phyloP scores from a whole-genome alignment of 2,329 filamentous ascomycete species.

The Myriosclerotinia scirpicola region DNA sequence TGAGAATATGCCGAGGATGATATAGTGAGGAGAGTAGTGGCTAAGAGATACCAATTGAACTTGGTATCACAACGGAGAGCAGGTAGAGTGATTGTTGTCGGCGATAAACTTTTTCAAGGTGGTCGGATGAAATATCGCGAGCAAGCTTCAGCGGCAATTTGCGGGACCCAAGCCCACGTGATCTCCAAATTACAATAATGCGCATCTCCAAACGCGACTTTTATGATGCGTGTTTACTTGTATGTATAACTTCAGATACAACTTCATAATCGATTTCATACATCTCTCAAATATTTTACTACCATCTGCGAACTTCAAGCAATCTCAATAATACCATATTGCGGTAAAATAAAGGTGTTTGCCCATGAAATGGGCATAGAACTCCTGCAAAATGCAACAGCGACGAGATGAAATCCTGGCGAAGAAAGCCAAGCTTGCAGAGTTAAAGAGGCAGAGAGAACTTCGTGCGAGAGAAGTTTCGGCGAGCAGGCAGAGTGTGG shows the following conservation, averaged over 20 bases:
- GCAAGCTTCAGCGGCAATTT: slow-evolving; percentile 24
- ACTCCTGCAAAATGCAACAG: slow-evolving; percentile 52
- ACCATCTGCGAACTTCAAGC: background rate
- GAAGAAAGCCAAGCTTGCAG: slow-evolving; percentile 95
- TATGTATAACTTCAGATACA: slow-evolving; percentile 6
- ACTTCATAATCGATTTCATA: slow-evolving; percentile 2
- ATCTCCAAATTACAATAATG: slow-evolving; percentile 19
- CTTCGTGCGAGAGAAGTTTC: slow-evolving; percentile 75
- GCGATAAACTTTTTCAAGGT: slow-evolving; percentile 28
- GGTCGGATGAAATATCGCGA: slow-evolving; percentile 28
- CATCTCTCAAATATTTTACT: background rate
- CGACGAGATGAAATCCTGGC: slow-evolving; percentile 94
- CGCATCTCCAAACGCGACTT: slow-evolving; percentile 17
- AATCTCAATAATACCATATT: slow-evolving; percentile 4
- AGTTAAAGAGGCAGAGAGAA: slow-evolving; percentile 90
- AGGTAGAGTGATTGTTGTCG: slow-evolving; percentile 27
- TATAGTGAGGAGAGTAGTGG: slow-evolving; percentile 25
- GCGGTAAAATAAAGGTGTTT: slow-evolving; percentile 17
- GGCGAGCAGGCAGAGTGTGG: slow-evolving; percentile 66
- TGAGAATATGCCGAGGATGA: slow-evolving; percentile 22
- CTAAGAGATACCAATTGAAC: slow-evolving; percentile 36
- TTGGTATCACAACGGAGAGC: slow-evolving; percentile 30
- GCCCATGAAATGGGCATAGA: slow-evolving; percentile 36
- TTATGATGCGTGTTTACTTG: slow-evolving; percentile 4
- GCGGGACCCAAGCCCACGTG: slow-evolving; percentile 23